Conservation (phyloP, 352 stramenopile species). For the Globisporangium spinosum region DNA sequence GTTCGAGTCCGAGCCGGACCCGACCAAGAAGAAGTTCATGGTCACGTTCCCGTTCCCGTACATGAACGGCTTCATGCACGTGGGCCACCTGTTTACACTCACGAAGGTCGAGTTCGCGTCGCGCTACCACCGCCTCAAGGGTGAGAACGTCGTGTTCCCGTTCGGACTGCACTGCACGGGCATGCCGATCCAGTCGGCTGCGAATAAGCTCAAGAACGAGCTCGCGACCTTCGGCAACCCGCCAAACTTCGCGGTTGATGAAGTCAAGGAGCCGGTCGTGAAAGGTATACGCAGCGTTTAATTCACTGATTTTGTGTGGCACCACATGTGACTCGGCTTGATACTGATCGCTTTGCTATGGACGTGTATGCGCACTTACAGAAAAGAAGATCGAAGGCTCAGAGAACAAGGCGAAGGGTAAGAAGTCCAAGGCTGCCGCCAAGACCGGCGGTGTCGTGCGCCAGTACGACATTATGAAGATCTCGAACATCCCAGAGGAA, state of each 20-base stretch:
- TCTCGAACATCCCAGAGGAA: constrained; percentile 86
- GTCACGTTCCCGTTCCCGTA: constrained; percentile 99
- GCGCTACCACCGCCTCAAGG: constrained; percentile 94
- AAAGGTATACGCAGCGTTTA: constrained; percentile 17
- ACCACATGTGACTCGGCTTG: background rate
- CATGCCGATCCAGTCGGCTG: constrained; percentile 99
- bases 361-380: constrained; percentile 16
- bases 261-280: constrained; percentile 23
- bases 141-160: constrained; percentile 98
- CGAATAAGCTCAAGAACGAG: constrained; percentile 99
- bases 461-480: constrained; percentile 99
- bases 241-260: constrained; percentile 90
- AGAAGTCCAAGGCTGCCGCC: constrained; percentile 97
- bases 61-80: constrained; percentile 99
- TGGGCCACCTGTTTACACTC: constrained; percentile 97
- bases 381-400: constrained; percentile 79
- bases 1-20: constrained; percentile 87
- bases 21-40: constrained; percentile 94
- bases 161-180: constrained; percentile 99
- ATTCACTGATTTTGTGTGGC: background rate
- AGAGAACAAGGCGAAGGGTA: constrained; percentile 90
- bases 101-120: constrained; percentile 96
- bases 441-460: constrained; percentile 97
- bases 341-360: background rate
- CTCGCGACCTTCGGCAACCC: constrained; percentile 93